Evolutionary conservation across 305 asterid genomes (phyloP).

Genomic region (Fraxinus dipetala): DNA sequence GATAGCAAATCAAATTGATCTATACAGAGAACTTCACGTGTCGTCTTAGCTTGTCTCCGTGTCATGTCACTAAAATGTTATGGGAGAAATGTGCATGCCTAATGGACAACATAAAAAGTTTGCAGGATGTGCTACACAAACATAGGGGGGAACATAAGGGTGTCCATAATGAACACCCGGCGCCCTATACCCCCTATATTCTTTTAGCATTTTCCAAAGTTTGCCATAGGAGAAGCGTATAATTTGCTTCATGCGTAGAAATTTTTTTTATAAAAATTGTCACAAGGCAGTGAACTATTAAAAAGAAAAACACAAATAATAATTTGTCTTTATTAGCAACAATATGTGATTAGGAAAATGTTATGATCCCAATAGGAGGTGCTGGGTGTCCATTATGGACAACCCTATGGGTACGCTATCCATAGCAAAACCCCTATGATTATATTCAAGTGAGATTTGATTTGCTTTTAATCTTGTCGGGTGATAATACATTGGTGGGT

Average conservation of each 20-base stretch:
- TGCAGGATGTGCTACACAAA: not conserved
- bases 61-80: not conserved
- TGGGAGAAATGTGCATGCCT: not conserved
- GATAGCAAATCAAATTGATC: not conserved
- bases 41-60: not conserved
- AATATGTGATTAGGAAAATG: not conserved
- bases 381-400: too few species aligned
- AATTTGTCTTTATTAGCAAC: not conserved
- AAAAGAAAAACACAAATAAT: not conserved
- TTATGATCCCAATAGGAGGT: too few species aligned
- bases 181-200: too few species aligned
- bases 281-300: not conserved
- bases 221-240: not conserved
- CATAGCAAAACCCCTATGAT: not conserved
- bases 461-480: not conserved
- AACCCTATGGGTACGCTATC: too few species aligned
- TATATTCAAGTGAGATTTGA: not conserved
- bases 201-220: not conserved
- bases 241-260: not conserved
- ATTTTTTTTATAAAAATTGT: not conserved
- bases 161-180: too few species aligned
- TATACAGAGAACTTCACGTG: not conserved
- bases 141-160: too few species aligned
- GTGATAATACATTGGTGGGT: not conserved
- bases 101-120: slow-evolving; percentile 21